These are phyloP conservation scores for Colletotrichum sp. DNA, from an alignment of 2,329 filamentous ascomycete genomes.

Conservation along the genomic window DNA sequence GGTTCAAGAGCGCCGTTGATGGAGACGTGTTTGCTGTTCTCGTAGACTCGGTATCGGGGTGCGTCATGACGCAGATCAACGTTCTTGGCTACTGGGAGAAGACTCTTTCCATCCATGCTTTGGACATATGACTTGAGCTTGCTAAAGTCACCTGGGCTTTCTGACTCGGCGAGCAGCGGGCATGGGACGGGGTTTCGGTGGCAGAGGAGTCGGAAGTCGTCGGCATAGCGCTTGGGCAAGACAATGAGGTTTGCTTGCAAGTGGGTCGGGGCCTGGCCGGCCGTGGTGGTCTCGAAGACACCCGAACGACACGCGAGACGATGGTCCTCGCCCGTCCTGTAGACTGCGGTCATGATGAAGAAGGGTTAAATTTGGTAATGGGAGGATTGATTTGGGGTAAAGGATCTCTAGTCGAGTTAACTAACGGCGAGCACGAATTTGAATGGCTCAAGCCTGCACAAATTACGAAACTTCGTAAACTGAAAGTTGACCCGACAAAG, in stretches of 20 bases:
- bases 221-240: constrained; percentile 59
- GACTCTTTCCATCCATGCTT: constrained; percentile 21
- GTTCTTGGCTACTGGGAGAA: constrained; percentile 35
- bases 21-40: constrained; percentile 40
- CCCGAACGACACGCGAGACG: constrained; percentile 48
- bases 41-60: constrained; percentile 64
- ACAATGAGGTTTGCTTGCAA: constrained; percentile 69
- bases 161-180: constrained; percentile 61
- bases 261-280: constrained; percentile 58
- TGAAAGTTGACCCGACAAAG: too few relatives aligned
- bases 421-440: neutral
- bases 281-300: constrained; percentile 47
- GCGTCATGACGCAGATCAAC: constrained; percentile 64
- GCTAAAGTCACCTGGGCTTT: constrained; percentile 43
- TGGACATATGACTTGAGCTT: constrained; percentile 37
- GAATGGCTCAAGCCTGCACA: too few relatives aligned
- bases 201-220: constrained; percentile 64
- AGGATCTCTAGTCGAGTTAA: neutral
- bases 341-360: neutral
- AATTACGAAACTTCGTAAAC: too few relatives aligned
- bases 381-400: too few relatives aligned
- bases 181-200: constrained; percentile 67
- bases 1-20: constrained; percentile 30
- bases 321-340: constrained; percentile 38
- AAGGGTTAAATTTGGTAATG: rapidly evolving